phyloP scores from a whole-genome alignment of 176 grass and related monocot genomes.

The Triticum turgidum region DNA sequence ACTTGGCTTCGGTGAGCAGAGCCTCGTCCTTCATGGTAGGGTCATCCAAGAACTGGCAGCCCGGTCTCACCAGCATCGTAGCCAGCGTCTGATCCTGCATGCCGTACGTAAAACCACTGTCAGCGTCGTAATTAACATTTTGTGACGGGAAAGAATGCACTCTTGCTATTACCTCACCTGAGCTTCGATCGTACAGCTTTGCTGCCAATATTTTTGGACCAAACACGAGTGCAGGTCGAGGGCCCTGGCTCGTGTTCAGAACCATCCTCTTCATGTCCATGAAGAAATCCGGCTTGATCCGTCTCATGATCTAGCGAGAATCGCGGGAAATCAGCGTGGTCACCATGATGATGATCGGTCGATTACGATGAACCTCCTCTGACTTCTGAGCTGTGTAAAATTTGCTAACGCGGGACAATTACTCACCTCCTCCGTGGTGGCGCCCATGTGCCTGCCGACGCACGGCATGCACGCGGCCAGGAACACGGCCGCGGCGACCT shows the following conservation, averaged over 20 bases:
- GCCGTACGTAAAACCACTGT: background rate
- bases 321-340: background rate
- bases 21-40: constrained; percentile 23
- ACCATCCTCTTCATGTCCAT: constrained; percentile 34
- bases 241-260: constrained; percentile 17
- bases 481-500: constrained; percentile 51
- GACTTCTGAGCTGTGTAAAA: background rate
- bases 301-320: constrained; percentile 20
- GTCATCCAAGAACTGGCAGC: constrained; percentile 37
- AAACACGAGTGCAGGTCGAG: background rate
- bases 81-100: constrained; percentile 44
- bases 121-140: background rate
- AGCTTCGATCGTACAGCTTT: constrained; percentile 27
- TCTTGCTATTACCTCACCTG: constrained; percentile 21
- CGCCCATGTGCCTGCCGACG: constrained; percentile 15
- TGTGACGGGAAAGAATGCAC: background rate
- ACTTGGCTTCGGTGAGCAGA: constrained; percentile 36
- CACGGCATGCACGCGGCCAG: constrained; percentile 37
- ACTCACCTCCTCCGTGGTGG: constrained; percentile 28
- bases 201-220: constrained; percentile 37
- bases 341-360: no score
- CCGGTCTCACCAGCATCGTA: constrained; percentile 41
- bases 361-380: background rate
- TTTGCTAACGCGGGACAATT: background rate
- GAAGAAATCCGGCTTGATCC: constrained; percentile 27